A percentile compares a stretch with the other conserved stretches of the same genome.
Evolutionary conservation across 208 protist genomes (phyloP).

Genomic region (Tritrichomonas foetus): DNA sequence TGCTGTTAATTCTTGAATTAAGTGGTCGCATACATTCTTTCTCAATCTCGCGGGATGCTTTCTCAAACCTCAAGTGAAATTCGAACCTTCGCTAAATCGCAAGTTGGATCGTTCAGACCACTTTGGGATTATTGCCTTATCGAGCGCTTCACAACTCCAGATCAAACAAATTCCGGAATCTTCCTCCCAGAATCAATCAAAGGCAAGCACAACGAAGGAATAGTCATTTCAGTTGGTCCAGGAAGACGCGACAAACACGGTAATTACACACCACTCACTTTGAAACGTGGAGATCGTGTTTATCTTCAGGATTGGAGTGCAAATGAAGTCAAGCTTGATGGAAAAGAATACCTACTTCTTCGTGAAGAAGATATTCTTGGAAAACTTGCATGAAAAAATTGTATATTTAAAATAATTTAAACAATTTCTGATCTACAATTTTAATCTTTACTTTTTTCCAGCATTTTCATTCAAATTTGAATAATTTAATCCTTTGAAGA

Average conservation of each 20-base stretch:
- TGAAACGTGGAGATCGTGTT: not conserved
- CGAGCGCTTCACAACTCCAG: not conserved
- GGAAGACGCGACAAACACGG: not conserved
- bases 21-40: too few species aligned
- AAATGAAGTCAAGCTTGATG: conserved; percentile 22
- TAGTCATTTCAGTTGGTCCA: not conserved
- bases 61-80: too few species aligned
- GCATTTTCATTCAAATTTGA: too few species aligned
- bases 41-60: too few species aligned
- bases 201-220: conserved; percentile 11
- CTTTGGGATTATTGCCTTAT: not conserved
- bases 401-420: too few species aligned
- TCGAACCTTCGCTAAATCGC: not conserved
- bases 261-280: not conserved
- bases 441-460: too few species aligned
- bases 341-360: not conserved
- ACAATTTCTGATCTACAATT: too few species aligned
- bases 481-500: too few species aligned
- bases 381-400: not conserved
- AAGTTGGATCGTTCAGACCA: not conserved
- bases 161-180: not conserved
- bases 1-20: too few species aligned
- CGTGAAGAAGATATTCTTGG: conserved; percentile 34
- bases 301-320: not conserved
- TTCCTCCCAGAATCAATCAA: not conserved